These are phyloP conservation scores for Podaxis sp. DNA, from an alignment of 768 basidiomycete species.

Conservation along the genomic window DNA sequence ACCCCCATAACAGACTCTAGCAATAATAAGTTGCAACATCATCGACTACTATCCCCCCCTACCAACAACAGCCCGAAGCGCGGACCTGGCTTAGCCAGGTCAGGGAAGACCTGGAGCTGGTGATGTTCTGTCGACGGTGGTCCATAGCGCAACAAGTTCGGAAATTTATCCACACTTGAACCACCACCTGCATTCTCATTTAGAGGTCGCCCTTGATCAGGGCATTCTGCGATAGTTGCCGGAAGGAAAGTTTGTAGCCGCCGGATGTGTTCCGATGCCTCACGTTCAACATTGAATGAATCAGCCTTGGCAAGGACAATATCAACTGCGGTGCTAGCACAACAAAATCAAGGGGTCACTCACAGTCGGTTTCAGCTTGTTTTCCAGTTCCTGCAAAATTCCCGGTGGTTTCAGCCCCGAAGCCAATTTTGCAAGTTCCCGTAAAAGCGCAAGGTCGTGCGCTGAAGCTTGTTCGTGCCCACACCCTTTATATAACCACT, in stretches of 20 bases:
- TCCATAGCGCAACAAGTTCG: constrained; percentile 44
- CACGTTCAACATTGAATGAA: not conserved
- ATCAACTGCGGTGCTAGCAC: not conserved
- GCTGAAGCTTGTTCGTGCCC: constrained; percentile 16
- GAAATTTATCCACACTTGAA: constrained; percentile 29
- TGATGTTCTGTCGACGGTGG: constrained; percentile 47
- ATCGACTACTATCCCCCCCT: constrained; percentile 31
- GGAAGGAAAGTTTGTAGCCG: constrained; percentile 57
- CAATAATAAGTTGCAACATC: not conserved
- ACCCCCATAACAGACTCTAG: not conserved
- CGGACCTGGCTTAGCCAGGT: constrained; percentile 65
- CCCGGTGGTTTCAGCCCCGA: constrained; percentile 26
- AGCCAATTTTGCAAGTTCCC: constrained; percentile 31
- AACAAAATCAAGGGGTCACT: constrained; percentile 1
- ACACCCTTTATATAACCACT: constrained; percentile 27
- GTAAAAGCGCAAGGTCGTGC: constrained; percentile 50
- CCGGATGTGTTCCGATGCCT: constrained; percentile 39
- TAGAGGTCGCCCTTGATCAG: constrained; percentile 7
- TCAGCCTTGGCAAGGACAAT: not conserved
- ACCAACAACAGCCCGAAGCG: constrained; percentile 74
- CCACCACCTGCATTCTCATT: constrained; percentile 18
- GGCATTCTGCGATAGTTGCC: constrained; percentile 47
- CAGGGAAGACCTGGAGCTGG: constrained; percentile 39
- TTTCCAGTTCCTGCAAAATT: constrained; percentile 8
- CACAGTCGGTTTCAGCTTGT: constrained; percentile 20